Percentiles rank a stretch among this genome's conserved stretches.
Evolutionary conservation across 2,329 filamentous ascomycete species (phyloP).

Genomic region (Fusarium circinatum): DNA sequence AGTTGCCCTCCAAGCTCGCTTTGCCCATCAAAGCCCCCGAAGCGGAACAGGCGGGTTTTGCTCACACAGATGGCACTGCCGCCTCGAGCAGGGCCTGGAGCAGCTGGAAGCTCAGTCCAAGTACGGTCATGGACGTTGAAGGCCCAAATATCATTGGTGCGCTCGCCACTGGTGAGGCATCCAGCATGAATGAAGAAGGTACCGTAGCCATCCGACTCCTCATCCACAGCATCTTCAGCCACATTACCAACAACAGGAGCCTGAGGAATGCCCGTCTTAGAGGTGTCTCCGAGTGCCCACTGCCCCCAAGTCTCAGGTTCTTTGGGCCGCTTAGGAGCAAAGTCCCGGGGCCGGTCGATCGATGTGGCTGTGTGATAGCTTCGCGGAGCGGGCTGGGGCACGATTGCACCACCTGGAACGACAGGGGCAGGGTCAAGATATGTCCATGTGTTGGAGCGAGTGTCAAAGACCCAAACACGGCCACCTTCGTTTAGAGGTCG

Average conservation of each 20-base stretch:
- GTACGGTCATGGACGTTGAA: constrained; percentile 72
- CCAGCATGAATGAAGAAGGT: constrained; percentile 83
- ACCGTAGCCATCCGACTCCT: constrained; percentile 70
- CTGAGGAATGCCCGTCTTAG: constrained; percentile 67
- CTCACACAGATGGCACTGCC: constrained; percentile 74
- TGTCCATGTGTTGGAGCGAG: constrained; percentile 71
- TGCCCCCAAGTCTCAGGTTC: constrained; percentile 61
- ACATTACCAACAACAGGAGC: constrained; percentile 67
- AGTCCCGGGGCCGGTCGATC: constrained; percentile 66
- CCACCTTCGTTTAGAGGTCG: constrained; percentile 78
- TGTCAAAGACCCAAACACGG: constrained; percentile 80
- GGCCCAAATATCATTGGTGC: constrained; percentile 78
- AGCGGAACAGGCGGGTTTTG: constrained; percentile 75
- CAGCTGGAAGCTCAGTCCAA: constrained; percentile 76
- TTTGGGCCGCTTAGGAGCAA: constrained; percentile 49
- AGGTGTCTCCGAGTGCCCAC: constrained; percentile 65
- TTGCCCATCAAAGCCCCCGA: constrained; percentile 81
- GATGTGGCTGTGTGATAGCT: constrained; percentile 75
- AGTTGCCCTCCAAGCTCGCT: constrained; percentile 76
- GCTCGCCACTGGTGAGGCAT: constrained; percentile 69
- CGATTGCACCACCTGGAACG: constrained; percentile 54
- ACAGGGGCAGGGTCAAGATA: constrained; percentile 66
- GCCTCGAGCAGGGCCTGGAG: constrained; percentile 73
- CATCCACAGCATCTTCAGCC: constrained; percentile 67
- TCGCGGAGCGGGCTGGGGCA: constrained; percentile 67